phyloP scores from a whole-genome alignment of 2,329 filamentous ascomycete species.

The Trichoderma aggressivum region DNA sequence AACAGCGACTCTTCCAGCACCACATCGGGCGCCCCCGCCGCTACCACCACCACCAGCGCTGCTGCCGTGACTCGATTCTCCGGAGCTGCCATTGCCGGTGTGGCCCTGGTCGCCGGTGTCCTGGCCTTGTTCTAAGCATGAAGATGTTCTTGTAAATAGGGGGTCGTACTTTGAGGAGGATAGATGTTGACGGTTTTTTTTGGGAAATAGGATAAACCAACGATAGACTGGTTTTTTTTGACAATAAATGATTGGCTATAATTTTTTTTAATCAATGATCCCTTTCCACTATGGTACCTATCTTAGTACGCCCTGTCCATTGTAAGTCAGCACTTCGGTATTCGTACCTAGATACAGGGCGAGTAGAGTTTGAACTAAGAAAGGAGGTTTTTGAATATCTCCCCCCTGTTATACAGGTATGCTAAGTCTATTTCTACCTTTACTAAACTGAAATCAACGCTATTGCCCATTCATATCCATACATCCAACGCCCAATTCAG shows the following conservation, averaged over 20 bases:
- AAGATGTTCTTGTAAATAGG: conserved; percentile 4
- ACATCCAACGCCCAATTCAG: not conserved
- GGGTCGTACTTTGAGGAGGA: not conserved
- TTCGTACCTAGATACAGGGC: not conserved
- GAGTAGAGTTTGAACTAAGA: not conserved
- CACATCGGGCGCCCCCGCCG: not conserved
- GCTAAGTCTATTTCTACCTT: not conserved
- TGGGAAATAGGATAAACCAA: conserved; percentile 9
- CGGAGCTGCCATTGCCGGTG: conserved; percentile 20
- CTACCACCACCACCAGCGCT: not conserved
- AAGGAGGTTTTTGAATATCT: not conserved
- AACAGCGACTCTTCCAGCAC: conserved; percentile 7
- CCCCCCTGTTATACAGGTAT: not conserved
- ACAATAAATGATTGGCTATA: conserved; percentile 9
- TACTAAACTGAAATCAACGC: not conserved
- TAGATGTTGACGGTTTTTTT: not conserved
- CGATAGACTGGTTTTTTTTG: conserved; percentile 11
- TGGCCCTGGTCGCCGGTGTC: conserved; percentile 19
- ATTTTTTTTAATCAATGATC: not conserved
- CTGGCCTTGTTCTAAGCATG: conserved; percentile 20
- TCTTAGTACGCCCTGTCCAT: not conserved
- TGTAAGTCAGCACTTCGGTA: not conserved
- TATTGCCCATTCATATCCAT: not conserved
- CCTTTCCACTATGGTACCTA: not conserved
- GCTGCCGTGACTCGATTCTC: conserved; percentile 18